Evolutionary conservation across 1,284 basidiomycete genomes (phyloP), one percentile per base, ranked within the genome.

Genomic region (Chiua sp.): DNA sequence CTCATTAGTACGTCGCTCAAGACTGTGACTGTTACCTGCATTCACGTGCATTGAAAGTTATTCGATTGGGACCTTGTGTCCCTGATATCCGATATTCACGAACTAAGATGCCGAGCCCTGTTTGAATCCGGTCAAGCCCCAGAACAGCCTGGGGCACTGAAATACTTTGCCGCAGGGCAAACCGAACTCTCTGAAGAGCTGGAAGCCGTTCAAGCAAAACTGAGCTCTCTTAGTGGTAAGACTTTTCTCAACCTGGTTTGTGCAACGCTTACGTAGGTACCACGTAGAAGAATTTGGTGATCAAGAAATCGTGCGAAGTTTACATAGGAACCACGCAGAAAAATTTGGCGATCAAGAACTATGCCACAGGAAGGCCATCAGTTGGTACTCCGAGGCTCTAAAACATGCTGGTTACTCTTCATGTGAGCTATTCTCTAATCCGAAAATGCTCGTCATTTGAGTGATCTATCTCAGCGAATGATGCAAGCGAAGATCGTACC

Each of bases 191-290:
- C 42, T 22, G 61, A 60, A 42, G 60, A 49, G 5, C 46, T 20
- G 12, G 55, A 63, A 33, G 20, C 30, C 11, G 37, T 57, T 3
- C 35, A 28, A 7, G 47, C 39, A 22, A 20, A 57, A 8, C 47
- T 63, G 22, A 37, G 56, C 37, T 57, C 30, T 32, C 39, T 63
- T 22, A 59, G 61, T 42, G 62, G 62, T 63, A 22, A 48, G 62
- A 16, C 18, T 18, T 22, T 23, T 22, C 22, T 11, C 13, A 15
- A 23, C 18, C 18, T 23, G 20, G 22, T 4, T 13, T 4, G 12
- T 18, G 22, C 12, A 1, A 37, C 18, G 11, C 23, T 42, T 13
- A 20, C 35, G 1, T 44, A 22, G 6, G 42, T 39, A 10, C n/a
- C 30, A 28, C 48, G 48, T 30, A 57, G 63, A 53, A 32, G 33